Base-by-base conservation (phyloP, 1,284 basidiomycete genomes). In the Fistulinella cinereoalba region DNA sequence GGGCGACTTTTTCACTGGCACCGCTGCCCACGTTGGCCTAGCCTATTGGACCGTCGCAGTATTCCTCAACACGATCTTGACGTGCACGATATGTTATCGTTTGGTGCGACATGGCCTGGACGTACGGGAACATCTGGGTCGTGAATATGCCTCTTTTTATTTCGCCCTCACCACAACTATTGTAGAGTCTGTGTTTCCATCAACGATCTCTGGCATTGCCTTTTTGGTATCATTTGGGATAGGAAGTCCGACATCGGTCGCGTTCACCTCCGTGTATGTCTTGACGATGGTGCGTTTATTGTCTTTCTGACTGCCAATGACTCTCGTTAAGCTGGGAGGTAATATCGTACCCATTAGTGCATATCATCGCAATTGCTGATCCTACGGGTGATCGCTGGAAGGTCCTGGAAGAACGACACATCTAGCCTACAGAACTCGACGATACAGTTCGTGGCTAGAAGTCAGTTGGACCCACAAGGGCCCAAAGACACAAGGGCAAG, bases 121-220 rank as follows among this genome's bases (percentile, higher is more conserved):
- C 0, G 23, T 61, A 12, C 43, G 25, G 32, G 28, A 46, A 16
- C 6, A 43, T 9, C 34, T 61, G 18, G 56, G 58, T 4, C 19
- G 10, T 0, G 58, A 64, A 41, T 25, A 49, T 6, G 55, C 62
- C 0, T 47, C 46, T 1, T 10, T 31, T 0, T 60, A 66, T 38
- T 64, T 64, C 29, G 6, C 29, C 29, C 11, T 43, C 19, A 41
- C 37, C 15, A 22, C 49, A 0, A 36, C 62, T 10, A 25, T 65
- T 12, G n/a, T 62, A 39, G 64, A 62, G 40, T 65, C 64, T 1
- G 48, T 59, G 16, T 12, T 64, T 13, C 61, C 64, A 7, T 63
- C 39, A 25, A 60, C 58, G 10, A 58, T 25, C n/a, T n/a, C n/a
- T n/a, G n/a, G n/a, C n/a, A n/a, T n/a, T n/a, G n/a, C n/a, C n/a